Evolutionary conservation across 176 grass and related monocot genomes (phyloP), one percentile per base, ranked within the genome.

Genomic region (Cocos nucifera): DNA sequence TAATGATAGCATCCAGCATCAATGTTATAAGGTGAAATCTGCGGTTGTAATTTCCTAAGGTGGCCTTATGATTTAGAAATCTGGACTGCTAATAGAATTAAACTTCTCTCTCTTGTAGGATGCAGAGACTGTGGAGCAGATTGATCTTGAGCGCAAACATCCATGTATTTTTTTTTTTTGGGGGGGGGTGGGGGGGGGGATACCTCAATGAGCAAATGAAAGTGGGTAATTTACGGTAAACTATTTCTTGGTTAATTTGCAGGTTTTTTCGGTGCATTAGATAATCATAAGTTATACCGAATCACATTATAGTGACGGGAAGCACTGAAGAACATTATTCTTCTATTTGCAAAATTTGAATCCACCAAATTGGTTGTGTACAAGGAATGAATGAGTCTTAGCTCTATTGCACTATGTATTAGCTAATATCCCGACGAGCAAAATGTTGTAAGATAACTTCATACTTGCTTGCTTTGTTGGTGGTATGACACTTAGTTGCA

Each of bases 331-430:
- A 70, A 80, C 57, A 91, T 97, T 77, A 78, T 97, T 50, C 83
- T 91, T 59, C 80, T 97, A 44, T 97, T 83, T 75, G 89, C 92
- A 73, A 90, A 90, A 88, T n/a, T 69, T 97, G 57, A 88, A 97
- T 78, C 84, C 92, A 53, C 75, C 54, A 54, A 80, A 22, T 91
- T 73, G 83, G 78, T 68, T 97, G 91, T 55, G 92, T 97, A 30
- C 92, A 91, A 85, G 87, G 92, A 65, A 88, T 97, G 92, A 97
- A 97, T 73, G 92, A 97, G 73, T 97, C 63, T 82, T 97, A 72
- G 87, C 92, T 58, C 92, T 22, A 66, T 66, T 97, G 21, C 88
- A 79, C 75, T 97, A 75, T 73, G 72, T 97, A 35, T 85, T 91
- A 75, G 72, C 73, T 80, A 66, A 54, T 76, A 90, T 51, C 66